Conservation (phyloP, 805 yeast species). For the Cyberlindnera americana region DNA sequence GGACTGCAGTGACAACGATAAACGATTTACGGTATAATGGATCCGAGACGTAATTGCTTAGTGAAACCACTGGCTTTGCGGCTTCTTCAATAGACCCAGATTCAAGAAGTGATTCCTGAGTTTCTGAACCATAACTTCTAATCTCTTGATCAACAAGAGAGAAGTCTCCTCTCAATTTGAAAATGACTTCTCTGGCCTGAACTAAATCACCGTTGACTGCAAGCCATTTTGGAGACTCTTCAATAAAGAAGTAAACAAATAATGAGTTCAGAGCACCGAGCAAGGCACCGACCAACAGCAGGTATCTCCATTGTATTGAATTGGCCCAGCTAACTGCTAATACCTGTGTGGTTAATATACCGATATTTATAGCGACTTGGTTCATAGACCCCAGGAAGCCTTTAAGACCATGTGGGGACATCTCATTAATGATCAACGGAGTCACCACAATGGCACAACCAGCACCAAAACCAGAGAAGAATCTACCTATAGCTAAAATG, state of each 20-base stretch:
- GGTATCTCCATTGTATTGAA: constrained; percentile 64
- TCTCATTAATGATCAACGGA: constrained; percentile 77
- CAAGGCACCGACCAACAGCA: constrained; percentile 58
- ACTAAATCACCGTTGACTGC: constrained; percentile 41
- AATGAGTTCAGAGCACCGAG: constrained; percentile 50
- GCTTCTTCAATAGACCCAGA: constrained; percentile 1
- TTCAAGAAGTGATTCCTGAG: constrained; percentile 4
- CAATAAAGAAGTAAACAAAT: constrained; percentile 38
- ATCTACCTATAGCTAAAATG: constrained; percentile 60
- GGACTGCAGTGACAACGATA: constrained; percentile 62
- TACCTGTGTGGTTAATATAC: constrained; percentile 77
- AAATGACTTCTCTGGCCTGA: constrained; percentile 39
- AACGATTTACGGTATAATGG: constrained; percentile 55
- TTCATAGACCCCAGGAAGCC: constrained; percentile 88
- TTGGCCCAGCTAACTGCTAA: constrained; percentile 69
- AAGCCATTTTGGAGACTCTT: constrained; percentile 88
- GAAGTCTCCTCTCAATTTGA: constrained; percentile 32
- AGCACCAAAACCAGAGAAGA: constrained; percentile 80
- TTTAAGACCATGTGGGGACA: constrained; percentile 62
- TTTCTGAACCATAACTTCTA: constrained; percentile 5
- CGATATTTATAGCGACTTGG: constrained; percentile 81
- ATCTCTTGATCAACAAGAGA: constrained; percentile 20
- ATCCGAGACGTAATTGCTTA: constrained; percentile 45
- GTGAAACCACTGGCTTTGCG: constrained; percentile 19
- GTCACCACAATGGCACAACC: constrained; percentile 85